Percentiles rank a stretch among this genome's conserved stretches.
These are phyloP conservation scores for Podaxis mareebaensis DNA, from an alignment of 768 basidiomycete genomes.

Conservation along the genomic window DNA sequence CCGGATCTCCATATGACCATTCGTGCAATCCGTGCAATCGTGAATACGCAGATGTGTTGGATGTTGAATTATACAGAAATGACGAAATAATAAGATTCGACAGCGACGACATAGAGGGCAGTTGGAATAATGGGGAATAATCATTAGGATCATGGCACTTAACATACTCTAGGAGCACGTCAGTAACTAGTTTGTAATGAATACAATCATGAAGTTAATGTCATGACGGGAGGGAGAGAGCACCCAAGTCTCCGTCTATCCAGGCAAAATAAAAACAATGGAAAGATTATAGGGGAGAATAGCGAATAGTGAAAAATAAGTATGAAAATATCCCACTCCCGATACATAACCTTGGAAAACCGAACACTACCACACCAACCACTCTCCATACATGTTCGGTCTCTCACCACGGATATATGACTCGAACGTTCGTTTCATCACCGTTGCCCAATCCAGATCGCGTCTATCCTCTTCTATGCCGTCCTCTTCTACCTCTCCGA, in stretches of 20 bases:
- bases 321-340: not conserved
- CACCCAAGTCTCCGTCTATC: not conserved
- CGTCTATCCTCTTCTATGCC: slow-evolving; percentile 66
- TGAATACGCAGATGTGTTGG: not conserved
- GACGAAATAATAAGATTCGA: not conserved
- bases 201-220: slow-evolving; percentile 10
- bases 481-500: slow-evolving; percentile 37
- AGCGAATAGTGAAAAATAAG: slow-evolving; percentile 3
- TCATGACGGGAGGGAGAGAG: slow-evolving; percentile 6
- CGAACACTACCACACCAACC: slow-evolving; percentile 49
- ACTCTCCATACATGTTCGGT: slow-evolving; percentile 96
- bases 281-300: not conserved
- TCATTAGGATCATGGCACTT: slow-evolving; percentile 10
- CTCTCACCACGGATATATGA: slow-evolving; percentile 86
- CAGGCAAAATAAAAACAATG: not conserved
- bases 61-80: not conserved
- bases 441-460: slow-evolving; percentile 90
- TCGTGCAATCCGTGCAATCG: not conserved
- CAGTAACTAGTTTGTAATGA: slow-evolving; percentile 10
- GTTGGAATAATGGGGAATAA: not conserved
- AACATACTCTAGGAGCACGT: slow-evolving; percentile 13
- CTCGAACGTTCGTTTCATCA: slow-evolving; percentile 95
- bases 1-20: not conserved
- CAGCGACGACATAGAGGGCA: not conserved
- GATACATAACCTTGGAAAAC: not conserved